Conservation (phyloP, 139 green algal genomes). For the Micractinium sp. region DNA sequence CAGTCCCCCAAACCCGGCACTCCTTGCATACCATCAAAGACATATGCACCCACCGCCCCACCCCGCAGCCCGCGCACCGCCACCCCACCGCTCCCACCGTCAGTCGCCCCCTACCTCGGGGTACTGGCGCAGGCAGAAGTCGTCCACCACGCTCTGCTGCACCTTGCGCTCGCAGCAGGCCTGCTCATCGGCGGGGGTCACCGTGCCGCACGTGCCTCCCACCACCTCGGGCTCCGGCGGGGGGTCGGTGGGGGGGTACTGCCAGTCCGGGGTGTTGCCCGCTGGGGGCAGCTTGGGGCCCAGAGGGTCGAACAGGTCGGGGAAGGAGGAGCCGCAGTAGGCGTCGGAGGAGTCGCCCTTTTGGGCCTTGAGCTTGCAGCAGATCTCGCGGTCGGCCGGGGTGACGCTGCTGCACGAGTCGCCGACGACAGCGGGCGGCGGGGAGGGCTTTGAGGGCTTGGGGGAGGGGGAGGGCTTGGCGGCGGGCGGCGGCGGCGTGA, state of each 20-base stretch:
- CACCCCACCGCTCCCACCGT: too few species aligned
- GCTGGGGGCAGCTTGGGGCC: too few species aligned
- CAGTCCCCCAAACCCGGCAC: too few species aligned
- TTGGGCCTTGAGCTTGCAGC: neutral
- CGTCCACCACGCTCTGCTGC: neutral
- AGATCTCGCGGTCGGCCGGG: neutral
- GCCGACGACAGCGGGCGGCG: neutral
- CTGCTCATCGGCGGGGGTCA: neutral
- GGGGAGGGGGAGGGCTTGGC: neutral
- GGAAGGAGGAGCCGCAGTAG: neutral
- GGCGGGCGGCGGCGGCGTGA: too few species aligned
- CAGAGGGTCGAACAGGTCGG: too few species aligned
- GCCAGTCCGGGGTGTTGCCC: too few species aligned
- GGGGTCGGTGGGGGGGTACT: too few species aligned
- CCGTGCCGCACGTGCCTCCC: neutral
- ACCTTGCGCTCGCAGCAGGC: constrained; percentile 8
- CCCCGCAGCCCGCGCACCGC: too few species aligned
- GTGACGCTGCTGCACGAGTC: neutral
- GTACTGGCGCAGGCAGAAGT: neutral
- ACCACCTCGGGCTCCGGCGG: neutral
- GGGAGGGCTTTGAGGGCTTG: neutral
- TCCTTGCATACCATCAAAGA: too few species aligned
- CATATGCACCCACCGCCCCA: too few species aligned
- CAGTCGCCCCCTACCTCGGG: neutral
- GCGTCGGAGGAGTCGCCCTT: neutral